Conservation (phyloP, 768 basidiomycete genomes). For the Podaxis sp. region DNA sequence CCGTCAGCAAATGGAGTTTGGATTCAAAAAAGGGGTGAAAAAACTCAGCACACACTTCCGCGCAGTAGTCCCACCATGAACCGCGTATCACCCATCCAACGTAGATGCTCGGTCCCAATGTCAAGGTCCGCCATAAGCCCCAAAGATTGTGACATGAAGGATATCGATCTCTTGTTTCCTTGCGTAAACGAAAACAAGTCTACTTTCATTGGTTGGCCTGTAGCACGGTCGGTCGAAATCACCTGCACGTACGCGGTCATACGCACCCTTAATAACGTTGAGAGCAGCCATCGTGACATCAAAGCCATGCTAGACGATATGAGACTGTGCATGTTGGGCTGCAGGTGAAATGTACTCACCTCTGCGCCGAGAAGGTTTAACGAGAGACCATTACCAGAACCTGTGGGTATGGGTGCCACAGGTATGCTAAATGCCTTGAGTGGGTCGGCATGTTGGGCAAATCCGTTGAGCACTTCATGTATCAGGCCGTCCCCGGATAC, state of each 20-base stretch:
- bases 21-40: neutral
- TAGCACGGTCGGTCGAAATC: neutral
- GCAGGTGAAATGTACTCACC: constrained; percentile 28
- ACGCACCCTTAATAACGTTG: constrained; percentile 74
- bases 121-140: constrained; percentile 87
- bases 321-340: neutral
- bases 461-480: constrained; percentile 82
- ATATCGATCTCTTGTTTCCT: constrained; percentile 53
- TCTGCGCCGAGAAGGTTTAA: constrained; percentile 70
- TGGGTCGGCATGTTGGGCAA: constrained; percentile 60
- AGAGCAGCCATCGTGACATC: constrained; percentile 71
- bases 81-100: constrained; percentile 83
- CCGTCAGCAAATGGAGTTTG: neutral
- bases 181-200: constrained; percentile 80
- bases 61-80: constrained; percentile 71
- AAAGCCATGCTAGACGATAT: constrained; percentile 49
- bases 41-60: constrained; percentile 44
- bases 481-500: constrained; percentile 84
- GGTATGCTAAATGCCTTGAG: constrained; percentile 61
- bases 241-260: neutral
- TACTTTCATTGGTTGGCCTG: constrained; percentile 69
- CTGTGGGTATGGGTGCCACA: constrained; percentile 75
- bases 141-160: constrained; percentile 80
- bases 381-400: constrained; percentile 75
- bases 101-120: constrained; percentile 75